Base-by-base conservation (phyloP, 23 red algal genomes). In the Gracilariopsis chorda region DNA sequence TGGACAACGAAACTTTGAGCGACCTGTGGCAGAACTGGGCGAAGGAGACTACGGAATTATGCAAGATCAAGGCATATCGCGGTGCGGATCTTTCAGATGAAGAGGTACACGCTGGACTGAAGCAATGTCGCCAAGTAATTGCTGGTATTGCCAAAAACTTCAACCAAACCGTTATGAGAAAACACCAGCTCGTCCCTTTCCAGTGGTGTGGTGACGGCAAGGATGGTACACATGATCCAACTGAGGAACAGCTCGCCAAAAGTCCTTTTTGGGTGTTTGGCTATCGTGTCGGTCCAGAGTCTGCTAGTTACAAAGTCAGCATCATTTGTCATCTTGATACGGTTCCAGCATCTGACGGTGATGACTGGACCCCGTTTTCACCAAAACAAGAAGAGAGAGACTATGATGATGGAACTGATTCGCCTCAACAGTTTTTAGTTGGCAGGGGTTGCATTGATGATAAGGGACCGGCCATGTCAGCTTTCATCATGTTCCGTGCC, bases 291-390 rank as follows among this genome's bases (percentile, higher is more conserved):
- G 80, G 80, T 59, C 42, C 80, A 29, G 80, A 84, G 4, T 67
- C 56, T 69, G 57, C 80, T n/a, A 21, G 45, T 30, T 8, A 67
- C 23, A 84, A 84, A 21, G 37, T 84, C 27, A 57, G 48, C 16
- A 35, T 84, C 28, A 49, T 84, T n/a, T 84, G 80, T 56, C 80
- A 84, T 84, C 80, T 84, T 51, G 80, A 84, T 51, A 84, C 56
- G 20, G 80, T 84, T 51, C 80, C 80, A 10, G 80, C 80, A 13
- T 63, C 56, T 3, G 60, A 84, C 37, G 56, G 45, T 7, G 47
- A 49, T 36, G 80, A 39, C 8, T 84, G 80, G 80, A 51, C 16
- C 7, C 80, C 80, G 42, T 84, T 84, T 24, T 17, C 47, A 19
- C 80, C 80, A 35, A 32, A 36, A n/a, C 12, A 12, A 49, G 14